These are phyloP conservation scores for Sphaerobolus stellatus DNA, from an alignment of 1,284 basidiomycete genomes.

Conservation along the genomic window DNA sequence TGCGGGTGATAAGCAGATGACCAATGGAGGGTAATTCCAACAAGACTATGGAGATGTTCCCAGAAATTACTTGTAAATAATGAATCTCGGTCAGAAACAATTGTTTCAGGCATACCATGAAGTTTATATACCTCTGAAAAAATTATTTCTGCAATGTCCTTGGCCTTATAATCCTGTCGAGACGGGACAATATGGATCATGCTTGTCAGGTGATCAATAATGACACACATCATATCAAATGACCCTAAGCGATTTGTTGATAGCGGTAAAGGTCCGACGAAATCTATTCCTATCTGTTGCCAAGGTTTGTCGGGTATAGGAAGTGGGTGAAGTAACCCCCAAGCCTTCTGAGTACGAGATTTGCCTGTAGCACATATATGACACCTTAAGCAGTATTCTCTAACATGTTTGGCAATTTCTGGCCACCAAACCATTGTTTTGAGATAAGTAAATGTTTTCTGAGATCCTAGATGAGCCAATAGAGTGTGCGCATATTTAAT, in stretches of 20 bases:
- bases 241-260: constrained; percentile 29
- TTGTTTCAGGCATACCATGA: constrained; percentile 39
- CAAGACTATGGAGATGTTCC: constrained; percentile 34
- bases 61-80: constrained; percentile 47
- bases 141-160: constrained; percentile 40
- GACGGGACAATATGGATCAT: constrained; percentile 38
- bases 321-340: constrained; percentile 34
- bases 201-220: constrained; percentile 36
- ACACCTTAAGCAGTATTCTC: constrained; percentile 29
- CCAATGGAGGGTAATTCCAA: constrained; percentile 37
- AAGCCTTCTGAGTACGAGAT: constrained; percentile 30
- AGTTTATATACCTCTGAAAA: constrained; percentile 38
- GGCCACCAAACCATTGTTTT: constrained; percentile 38
- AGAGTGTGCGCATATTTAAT: constrained; percentile 34
- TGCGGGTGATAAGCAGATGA: constrained; percentile 46
- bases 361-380: constrained; percentile 30
- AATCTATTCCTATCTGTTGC: constrained; percentile 43
- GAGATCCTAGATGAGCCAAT: constrained; percentile 32
- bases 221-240: constrained; percentile 38
- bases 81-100: constrained; percentile 42
- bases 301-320: constrained; percentile 34
- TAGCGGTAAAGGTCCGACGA: constrained; percentile 41
- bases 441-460: constrained; percentile 32
- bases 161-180: constrained; percentile 29
- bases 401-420: constrained; percentile 25